These are phyloP conservation scores for Gossypium schwendimanii DNA, from an alignment of 441 rosid species.

Conservation along the genomic window DNA sequence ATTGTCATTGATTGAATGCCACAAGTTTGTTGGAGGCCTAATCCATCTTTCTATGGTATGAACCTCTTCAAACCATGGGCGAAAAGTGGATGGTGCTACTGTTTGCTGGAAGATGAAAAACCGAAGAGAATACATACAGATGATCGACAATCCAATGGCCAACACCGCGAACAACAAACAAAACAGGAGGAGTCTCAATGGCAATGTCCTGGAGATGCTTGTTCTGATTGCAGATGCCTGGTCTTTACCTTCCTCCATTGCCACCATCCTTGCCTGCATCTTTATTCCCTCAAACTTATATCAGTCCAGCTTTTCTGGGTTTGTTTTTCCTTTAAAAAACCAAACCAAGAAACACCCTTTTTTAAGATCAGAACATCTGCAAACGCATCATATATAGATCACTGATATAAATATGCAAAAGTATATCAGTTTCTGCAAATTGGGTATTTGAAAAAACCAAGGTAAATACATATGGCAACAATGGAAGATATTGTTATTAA, in stretches of 20 bases:
- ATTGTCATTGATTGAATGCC: slow-evolving; percentile 56
- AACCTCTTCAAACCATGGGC: slow-evolving; percentile 34
- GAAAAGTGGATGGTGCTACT: slow-evolving; percentile 31
- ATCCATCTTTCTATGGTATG: slow-evolving; percentile 41
- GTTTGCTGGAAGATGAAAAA: slow-evolving; percentile 37
- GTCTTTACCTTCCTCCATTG: slow-evolving; percentile 58
- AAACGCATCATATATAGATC: background rate
- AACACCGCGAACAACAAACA: slow-evolving; percentile 45
- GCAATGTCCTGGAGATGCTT: slow-evolving; percentile 37
- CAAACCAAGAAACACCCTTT: slow-evolving; percentile 11
- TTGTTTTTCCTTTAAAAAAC: slow-evolving; percentile 4
- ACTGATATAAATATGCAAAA: background rate
- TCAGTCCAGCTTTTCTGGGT: background rate
- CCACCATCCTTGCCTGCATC: slow-evolving; percentile 25
- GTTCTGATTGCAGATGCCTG: slow-evolving; percentile 28
- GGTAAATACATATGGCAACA: too few relatives aligned
- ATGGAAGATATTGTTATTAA: too few relatives aligned
- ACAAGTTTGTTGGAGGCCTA: slow-evolving; percentile 45
- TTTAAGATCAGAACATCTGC: background rate
- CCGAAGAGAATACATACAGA: slow-evolving; percentile 47
- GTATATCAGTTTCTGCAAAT: too few relatives aligned
- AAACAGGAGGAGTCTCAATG: slow-evolving; percentile 44
- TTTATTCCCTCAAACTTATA: slow-evolving; percentile 2
- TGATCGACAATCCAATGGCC: slow-evolving; percentile 51
- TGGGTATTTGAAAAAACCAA: too few relatives aligned